Evolutionary conservation across 768 basidiomycete species (phyloP), one percentile per base, ranked within the genome.

Genomic region (Rhodotorula sphaerocarpa): DNA sequence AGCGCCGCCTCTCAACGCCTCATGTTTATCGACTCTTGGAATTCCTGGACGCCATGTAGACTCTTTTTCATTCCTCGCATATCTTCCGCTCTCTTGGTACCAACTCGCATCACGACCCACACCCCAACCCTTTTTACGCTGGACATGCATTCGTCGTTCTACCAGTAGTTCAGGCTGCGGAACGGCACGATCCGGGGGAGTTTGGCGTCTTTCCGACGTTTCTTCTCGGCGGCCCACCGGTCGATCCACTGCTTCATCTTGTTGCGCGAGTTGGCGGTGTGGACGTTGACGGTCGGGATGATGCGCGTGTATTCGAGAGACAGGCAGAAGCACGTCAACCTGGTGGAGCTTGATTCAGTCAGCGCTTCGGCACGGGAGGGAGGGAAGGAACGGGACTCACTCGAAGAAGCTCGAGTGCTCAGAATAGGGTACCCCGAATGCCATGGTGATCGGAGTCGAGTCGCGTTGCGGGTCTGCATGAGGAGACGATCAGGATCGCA

Each of bases 331-430:
- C 90, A 92, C 16, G 90, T 93, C 66, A 67, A 59, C 39, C 57
- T 70, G 61, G 3, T 50, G 18, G 58, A 54, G 27, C 18, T 12
- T 7, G 11, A 20, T n/a, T 44, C 23, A 20, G 36, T 55, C 27
- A 50, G 50, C 12, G 4, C 42, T n/a, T 43, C n/a, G 12, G 18
- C 57, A 10, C 14, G 4, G 25, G 23, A 46, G 18, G 14, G 36
- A 18, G 16, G 28, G 20, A 27, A 16, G 7, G 36, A 36, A 11
- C 16, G 16, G 20, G 14, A 18, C 64, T 44, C 21, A 69, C 67
- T 97, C 93, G 70, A 88, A 88, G 76, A 96, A 96, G 39, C 88
- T 90, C 36, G 88, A 90, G 31, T 97, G 93, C 73, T 97, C 95
- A 9, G 91, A 96, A 73, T 97, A 97, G 9, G 78, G 78, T 5